These are phyloP conservation scores for Rosa multiflora DNA, from an alignment of 306 rosid species.

Conservation along the genomic window DNA sequence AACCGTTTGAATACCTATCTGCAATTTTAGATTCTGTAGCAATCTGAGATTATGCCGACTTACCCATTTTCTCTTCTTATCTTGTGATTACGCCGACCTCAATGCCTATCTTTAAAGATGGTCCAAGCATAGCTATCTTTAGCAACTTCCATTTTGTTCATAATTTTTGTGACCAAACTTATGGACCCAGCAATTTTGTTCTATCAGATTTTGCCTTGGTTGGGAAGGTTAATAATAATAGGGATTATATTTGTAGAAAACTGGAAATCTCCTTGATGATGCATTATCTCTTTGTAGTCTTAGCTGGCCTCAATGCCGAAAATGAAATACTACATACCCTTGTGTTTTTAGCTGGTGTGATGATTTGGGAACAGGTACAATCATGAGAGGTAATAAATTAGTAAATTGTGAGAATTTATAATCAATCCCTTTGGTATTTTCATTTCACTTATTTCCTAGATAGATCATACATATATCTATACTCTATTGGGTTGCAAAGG, in stretches of 20 bases:
- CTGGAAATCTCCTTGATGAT: constrained; percentile 16
- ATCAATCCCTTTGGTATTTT: background rate
- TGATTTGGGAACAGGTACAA: constrained; percentile 87
- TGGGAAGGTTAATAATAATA: constrained; percentile 68
- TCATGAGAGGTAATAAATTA: constrained; percentile 5
- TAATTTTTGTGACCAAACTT: constrained; percentile 65
- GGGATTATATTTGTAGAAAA: constrained; percentile 6
- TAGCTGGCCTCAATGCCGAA: constrained; percentile 70
- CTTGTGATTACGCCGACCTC: too few relatives aligned
- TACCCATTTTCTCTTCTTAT: too few relatives aligned
- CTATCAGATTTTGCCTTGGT: constrained; percentile 79
- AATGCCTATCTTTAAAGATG: too few relatives aligned
- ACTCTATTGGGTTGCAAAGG: background rate
- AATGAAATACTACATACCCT: constrained; percentile 87
- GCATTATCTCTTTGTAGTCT: constrained; percentile 37
- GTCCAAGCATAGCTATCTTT: too few relatives aligned
- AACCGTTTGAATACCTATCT: too few relatives aligned
- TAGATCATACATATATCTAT: background rate
- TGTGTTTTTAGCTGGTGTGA: constrained; percentile 72
- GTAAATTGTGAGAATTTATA: background rate
- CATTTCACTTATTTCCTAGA: background rate
- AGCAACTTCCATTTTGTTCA: constrained; percentile 82
- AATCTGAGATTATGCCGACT: too few relatives aligned
- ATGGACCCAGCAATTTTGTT: constrained; percentile 77
- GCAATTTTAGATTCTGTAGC: too few relatives aligned